Conservation (phyloP, 768 basidiomycete genomes). For the Phylloporus sp. region DNA sequence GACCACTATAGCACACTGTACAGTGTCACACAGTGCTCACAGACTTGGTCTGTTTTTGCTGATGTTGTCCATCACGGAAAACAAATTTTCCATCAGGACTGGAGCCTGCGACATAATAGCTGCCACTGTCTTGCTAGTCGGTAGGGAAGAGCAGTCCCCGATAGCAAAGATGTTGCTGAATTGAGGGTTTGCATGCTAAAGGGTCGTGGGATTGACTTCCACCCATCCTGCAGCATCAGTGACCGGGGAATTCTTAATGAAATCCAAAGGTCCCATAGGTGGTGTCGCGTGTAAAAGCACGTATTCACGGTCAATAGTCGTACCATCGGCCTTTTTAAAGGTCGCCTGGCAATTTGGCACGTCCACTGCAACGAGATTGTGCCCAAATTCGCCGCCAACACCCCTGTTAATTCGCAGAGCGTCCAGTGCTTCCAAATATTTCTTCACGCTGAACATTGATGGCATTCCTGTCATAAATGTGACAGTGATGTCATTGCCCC, state of each 20-base stretch:
- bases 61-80: constrained; percentile 64
- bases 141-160: constrained; percentile 89
- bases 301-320: constrained; percentile 68
- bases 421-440: constrained; percentile 88
- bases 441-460: constrained; percentile 94
- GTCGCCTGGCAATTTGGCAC: constrained; percentile 67
- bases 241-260: constrained; percentile 72
- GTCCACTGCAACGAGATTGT: constrained; percentile 79
- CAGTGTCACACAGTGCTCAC: no score
- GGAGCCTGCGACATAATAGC: constrained; percentile 91
- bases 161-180: constrained; percentile 81
- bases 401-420: constrained; percentile 71
- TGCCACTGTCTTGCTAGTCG: constrained; percentile 95
- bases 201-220: constrained; percentile 71
- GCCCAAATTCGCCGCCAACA: constrained; percentile 74
- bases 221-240: constrained; percentile 88
- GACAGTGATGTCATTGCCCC: constrained; percentile 52
- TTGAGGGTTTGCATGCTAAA: constrained; percentile 78
- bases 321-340: constrained; percentile 75
- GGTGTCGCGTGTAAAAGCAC: constrained; percentile 82
- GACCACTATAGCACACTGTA: no score
- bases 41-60: no score
- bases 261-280: constrained; percentile 86
- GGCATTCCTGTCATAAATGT: constrained; percentile 91
- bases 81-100: constrained; percentile 85